Evolutionary conservation across 441 rosid genomes (phyloP).

Genomic region (Omphalea diandra): DNA sequence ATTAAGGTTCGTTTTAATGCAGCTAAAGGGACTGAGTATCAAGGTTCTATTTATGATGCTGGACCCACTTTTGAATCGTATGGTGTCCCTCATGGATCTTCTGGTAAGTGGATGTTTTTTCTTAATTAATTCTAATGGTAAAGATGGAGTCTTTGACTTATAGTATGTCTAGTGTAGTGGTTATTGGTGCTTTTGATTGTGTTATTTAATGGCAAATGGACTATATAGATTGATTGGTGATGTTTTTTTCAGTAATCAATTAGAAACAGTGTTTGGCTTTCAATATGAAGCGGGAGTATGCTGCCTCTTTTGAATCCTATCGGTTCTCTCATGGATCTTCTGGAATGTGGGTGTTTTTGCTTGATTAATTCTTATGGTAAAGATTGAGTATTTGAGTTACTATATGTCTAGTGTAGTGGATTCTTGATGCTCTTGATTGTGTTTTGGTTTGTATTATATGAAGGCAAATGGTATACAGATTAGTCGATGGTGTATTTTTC

Average conservation of each 20-base stretch:
- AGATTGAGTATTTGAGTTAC: too few species aligned
- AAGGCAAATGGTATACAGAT: background rate
- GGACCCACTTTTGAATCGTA: constrained; percentile 70
- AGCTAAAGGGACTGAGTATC: constrained; percentile 46
- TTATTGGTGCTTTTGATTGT: background rate
- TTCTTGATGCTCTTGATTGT: background rate
- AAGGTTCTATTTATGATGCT: constrained; percentile 78
- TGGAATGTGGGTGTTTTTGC: too few species aligned
- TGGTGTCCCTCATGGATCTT: constrained; percentile 75
- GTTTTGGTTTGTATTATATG: background rate
- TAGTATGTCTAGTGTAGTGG: background rate
- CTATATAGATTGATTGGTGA: background rate
- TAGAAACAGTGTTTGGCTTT: background rate
- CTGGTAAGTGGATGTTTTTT: constrained; percentile 41
- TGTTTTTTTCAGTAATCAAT: background rate
- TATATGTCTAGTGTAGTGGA: background rate
- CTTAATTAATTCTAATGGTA: background rate
- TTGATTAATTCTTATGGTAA: too few species aligned
- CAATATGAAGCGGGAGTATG: background rate
- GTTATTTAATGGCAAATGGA: background rate
- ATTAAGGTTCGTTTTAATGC: constrained; percentile 41
- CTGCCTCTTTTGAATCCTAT: too few species aligned
- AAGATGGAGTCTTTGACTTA: background rate
- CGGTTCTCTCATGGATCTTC: too few species aligned
- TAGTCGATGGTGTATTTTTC: too few species aligned